Evolutionary conservation across 2,329 filamentous ascomycete genomes (phyloP).

Genomic region (Nannizzia gypsea): DNA sequence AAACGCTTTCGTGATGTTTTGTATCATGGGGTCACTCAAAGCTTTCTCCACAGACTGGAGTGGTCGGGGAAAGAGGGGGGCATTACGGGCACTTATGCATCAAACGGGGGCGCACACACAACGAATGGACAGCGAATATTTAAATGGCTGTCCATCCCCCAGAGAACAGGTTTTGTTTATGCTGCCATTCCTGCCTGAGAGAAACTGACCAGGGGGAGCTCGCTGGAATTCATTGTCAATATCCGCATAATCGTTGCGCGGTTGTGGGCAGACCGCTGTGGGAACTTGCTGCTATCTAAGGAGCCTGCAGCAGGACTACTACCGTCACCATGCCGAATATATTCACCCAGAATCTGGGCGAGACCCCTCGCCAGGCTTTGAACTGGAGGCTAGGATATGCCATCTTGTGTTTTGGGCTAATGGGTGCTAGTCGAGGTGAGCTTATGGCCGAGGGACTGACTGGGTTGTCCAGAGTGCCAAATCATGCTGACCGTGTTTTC

Average conservation of each 20-base stretch:
- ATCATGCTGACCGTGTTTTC: not conserved
- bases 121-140: not conserved
- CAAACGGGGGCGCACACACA: not conserved
- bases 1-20: not conserved
- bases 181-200: not conserved
- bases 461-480: not conserved
- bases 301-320: not conserved
- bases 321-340: constrained; percentile 47
- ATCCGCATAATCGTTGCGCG: too few relatives aligned
- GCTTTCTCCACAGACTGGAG: not conserved
- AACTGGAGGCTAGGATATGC: constrained; percentile 73
- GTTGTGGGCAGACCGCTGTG: too few relatives aligned
- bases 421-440: constrained; percentile 60
- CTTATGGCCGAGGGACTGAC: not conserved
- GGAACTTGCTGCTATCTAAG: too few relatives aligned
- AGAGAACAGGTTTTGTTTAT: not conserved
- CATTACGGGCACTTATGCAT: not conserved
- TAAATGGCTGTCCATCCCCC: not conserved
- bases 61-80: not conserved
- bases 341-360: constrained; percentile 52
- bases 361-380: constrained; percentile 57
- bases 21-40: not conserved
- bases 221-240: not conserved
- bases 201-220: not conserved
- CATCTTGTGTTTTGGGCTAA: constrained; percentile 59